Percentiles rank a stretch among this genome's conserved stretches.
phyloP scores from a whole-genome alignment of 805 yeast genomes.

The Metschnikowia vanudenii region DNA sequence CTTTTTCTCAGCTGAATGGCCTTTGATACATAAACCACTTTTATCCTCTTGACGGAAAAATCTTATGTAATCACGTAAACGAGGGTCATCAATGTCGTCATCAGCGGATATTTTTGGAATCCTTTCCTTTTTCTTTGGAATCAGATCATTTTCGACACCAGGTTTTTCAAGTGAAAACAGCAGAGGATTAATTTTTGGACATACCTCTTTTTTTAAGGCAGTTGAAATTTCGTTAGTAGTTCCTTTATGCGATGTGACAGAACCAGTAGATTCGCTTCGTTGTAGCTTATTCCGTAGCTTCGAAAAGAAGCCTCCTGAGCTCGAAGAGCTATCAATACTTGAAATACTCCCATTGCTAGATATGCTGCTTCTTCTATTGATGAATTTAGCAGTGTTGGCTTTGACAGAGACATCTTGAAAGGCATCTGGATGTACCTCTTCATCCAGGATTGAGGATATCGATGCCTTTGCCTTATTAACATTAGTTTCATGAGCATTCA shows the following conservation, averaged over 20 bases:
- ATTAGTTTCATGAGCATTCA: conserved; percentile 33
- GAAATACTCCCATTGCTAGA: conserved; percentile 20
- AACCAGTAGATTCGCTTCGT: too few species aligned
- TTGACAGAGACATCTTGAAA: background rate
- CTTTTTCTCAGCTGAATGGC: background rate
- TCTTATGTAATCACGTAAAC: conserved; percentile 36
- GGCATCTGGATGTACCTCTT: conserved; percentile 16
- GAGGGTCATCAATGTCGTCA: conserved; percentile 25
- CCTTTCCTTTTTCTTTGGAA: too few species aligned
- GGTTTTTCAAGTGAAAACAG: too few species aligned
- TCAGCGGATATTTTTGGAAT: conserved; percentile 27
- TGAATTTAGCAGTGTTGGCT: conserved; percentile 8
- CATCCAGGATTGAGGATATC: conserved; percentile 28
- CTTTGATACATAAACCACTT: conserved; percentile 4
- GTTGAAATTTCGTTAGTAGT: too few species aligned
- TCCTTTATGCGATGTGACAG: too few species aligned
- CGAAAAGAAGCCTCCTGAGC: too few species aligned
- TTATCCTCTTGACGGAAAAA: conserved; percentile 29
- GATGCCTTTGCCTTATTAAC: conserved; percentile 35
- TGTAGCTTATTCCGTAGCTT: too few species aligned
- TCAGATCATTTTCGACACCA: too few species aligned
- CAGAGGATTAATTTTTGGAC: too few species aligned
- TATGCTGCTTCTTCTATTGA: conserved; percentile 21
- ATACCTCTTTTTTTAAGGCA: too few species aligned
- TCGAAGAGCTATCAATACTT: conserved; percentile 15